Base-by-base conservation (phyloP, 2,329 filamentous ascomycete species). In the Exophiala phaeomuriformis region DNA sequence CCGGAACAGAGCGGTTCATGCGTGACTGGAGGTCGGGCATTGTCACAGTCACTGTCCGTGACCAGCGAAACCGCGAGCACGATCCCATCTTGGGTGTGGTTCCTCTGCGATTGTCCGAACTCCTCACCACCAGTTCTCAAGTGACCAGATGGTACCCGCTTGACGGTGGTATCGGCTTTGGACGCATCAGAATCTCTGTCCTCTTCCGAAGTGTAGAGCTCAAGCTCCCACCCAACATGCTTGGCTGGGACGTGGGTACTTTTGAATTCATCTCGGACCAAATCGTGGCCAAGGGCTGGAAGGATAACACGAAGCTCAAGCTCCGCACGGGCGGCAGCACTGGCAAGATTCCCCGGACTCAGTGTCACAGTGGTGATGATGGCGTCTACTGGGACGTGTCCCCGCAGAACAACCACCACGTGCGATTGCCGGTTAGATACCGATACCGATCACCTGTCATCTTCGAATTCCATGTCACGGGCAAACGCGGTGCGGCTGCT, bases 241-340 rank as follows among this genome's bases (percentile, higher is more conserved):
- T 96, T 3, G 90, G 91, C 6, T 97, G 91, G 88, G 89, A 96
- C 56, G 88, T 97, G 41, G 93, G 93, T 35, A 95, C 91, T 0
- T 95, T 97, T 65, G 86, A 95, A 65, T 94, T 97, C 66, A 72
- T 79, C 0, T 88, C 85, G 0, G 78, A 88, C 46, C 78, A 76
- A 10, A 83, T 97, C 44, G 53, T 64, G 40, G 59, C 61, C 30
- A 77, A 78, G 0, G 82, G 86, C 0, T 77, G 77, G 45, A 90
- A 85, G 63, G 73, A 76, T 1, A 69, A 77, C 37, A 72, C 81
- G 41, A 90, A 89, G 69, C 73, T 97, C 41, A 83, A 81, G 63
- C 70, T 95, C 62, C 80, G 90, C 35, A 97, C 91, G 5, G 90
- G 90, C 49, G 91, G 91, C 8, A 91, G 86, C 55, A 83, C 82